Conservation (phyloP, 2,329 filamentous ascomycete species). For the Calonectria hawksworthii region DNA sequence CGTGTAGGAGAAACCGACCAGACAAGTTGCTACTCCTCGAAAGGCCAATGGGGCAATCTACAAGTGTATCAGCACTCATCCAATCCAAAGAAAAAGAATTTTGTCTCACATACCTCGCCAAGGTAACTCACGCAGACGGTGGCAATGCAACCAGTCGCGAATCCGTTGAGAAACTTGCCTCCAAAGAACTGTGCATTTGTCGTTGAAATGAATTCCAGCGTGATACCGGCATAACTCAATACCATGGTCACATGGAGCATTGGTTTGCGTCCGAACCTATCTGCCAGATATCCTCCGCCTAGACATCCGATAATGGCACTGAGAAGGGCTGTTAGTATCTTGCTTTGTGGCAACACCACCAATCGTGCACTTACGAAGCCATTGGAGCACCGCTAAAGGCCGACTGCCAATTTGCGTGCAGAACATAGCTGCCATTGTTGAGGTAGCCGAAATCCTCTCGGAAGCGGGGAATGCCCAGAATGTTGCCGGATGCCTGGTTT, state of each 20-base stretch:
- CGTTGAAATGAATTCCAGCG: conserved; percentile 57
- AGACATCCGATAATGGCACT: conserved; percentile 48
- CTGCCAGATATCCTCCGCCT: conserved; percentile 50
- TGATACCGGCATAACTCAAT: conserved; percentile 54
- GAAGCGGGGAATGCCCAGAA: conserved; percentile 60
- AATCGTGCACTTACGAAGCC: conserved; percentile 47
- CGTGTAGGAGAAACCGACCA: conserved; percentile 47
- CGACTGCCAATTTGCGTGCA: conserved; percentile 59
- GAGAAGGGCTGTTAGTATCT: background rate
- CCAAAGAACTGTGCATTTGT: conserved; percentile 57
- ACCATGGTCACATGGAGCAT: conserved; percentile 52
- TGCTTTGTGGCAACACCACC: background rate
- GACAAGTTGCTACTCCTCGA: conserved; percentile 46
- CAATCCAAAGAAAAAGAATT: background rate
- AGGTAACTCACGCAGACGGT: conserved; percentile 48
- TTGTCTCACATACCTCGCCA: conserved; percentile 44
- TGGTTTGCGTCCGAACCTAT: conserved; percentile 51
- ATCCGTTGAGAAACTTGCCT: conserved; percentile 60
- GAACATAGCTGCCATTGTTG: conserved; percentile 53
- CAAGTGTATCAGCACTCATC: background rate
- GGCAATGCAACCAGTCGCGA: conserved; percentile 48
- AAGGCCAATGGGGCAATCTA: conserved; percentile 46
- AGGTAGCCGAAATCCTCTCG: conserved; percentile 58
- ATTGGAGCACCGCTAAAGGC: conserved; percentile 59
- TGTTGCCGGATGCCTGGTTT: conserved; percentile 56